phyloP scores from a whole-genome alignment of 192 early-diverging fungal species.

The Mortierella alpina region DNA sequence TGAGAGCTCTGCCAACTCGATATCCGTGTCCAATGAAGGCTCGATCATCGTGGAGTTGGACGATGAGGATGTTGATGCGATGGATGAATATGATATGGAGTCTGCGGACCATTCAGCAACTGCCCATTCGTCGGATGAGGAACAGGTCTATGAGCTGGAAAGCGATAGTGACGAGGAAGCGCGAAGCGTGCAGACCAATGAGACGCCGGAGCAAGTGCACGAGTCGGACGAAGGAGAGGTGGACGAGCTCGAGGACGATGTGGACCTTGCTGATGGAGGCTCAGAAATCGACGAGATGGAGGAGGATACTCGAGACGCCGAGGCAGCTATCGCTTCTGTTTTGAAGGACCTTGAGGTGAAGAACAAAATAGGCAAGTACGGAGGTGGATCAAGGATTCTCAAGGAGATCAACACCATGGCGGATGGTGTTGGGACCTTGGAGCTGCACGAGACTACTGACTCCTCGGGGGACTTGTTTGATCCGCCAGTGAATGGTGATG shows the following conservation, averaged over 20 bases:
- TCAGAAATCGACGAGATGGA: too few species aligned
- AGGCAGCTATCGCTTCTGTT: too few species aligned
- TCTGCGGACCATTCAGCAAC: not conserved
- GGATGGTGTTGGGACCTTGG: too few species aligned
- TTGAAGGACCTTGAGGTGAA: too few species aligned
- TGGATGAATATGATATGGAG: constrained; percentile 4
- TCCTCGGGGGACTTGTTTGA: too few species aligned
- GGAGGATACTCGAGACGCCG: too few species aligned
- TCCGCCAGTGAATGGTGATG: too few species aligned
- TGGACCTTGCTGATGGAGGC: too few species aligned
- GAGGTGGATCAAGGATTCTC: too few species aligned
- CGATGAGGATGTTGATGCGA: not conserved
- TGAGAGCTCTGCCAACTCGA: not conserved
- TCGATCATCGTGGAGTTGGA: not conserved
- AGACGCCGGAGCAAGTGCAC: not conserved
- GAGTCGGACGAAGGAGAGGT: constrained; percentile 6
- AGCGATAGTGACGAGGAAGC: constrained; percentile 1
- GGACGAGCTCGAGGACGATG: not conserved
- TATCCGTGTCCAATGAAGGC: not conserved
- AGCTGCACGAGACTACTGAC: too few species aligned
- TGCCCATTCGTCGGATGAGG: constrained; percentile 2
- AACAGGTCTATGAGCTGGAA: constrained; percentile 35
- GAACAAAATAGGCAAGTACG: too few species aligned
- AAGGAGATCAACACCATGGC: too few species aligned
- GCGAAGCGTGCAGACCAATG: constrained; percentile 2